Percentiles rank a stretch among this genome's conserved stretches.
phyloP scores from a whole-genome alignment of 164 flowering plant species.

The Umbellularia californica region DNA sequence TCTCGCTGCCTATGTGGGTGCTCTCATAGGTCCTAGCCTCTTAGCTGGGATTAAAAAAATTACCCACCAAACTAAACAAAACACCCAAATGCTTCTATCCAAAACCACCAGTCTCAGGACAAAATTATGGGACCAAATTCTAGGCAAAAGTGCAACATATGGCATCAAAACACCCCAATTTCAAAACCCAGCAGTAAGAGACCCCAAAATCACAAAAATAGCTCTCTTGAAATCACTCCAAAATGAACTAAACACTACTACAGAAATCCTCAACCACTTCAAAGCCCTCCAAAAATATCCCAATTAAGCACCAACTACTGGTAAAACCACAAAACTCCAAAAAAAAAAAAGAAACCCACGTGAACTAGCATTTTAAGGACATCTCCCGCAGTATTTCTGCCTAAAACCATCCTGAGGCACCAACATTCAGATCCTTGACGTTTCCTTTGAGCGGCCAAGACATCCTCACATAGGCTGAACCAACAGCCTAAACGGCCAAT shows the following conservation, averaged over 20 bases:
- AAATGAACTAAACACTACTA: background rate
- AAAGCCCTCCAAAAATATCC: background rate
- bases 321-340: background rate
- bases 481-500: no score
- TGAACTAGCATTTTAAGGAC: background rate
- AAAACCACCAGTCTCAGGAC: background rate
- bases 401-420: background rate
- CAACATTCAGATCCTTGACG: background rate
- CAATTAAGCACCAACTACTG: background rate
- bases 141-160: background rate
- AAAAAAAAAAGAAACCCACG: background rate
- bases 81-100: background rate
- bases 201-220: background rate
- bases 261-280: background rate
- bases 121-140: background rate
- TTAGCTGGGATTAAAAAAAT: no score
- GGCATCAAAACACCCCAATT: constrained; percentile 2
- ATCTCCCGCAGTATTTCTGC: background rate
- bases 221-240: background rate
- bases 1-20: no score
- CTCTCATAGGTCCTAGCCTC: no score
- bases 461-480: no score
- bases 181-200: background rate
- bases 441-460: no score
- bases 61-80: background rate